Evolutionary conservation across 2,329 filamentous ascomycete species (phyloP).

Genomic region (Aspergillus persii): DNA sequence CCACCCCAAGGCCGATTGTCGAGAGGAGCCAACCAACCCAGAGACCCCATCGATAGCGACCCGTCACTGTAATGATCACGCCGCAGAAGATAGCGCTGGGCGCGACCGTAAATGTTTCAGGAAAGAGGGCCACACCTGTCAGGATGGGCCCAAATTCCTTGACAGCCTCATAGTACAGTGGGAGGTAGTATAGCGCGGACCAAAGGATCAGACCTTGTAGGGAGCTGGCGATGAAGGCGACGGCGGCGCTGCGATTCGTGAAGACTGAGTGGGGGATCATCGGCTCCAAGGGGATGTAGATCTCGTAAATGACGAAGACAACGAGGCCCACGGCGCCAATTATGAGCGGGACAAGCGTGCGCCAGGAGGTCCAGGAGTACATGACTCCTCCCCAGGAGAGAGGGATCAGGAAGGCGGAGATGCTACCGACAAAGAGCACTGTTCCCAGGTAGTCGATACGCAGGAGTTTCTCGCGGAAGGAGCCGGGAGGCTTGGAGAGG

Average conservation of each 20-base stretch:
- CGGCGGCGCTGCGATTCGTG: conserved; percentile 37
- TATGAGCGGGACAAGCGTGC: conserved; percentile 60
- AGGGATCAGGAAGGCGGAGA: conserved; percentile 60
- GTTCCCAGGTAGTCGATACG: conserved; percentile 59
- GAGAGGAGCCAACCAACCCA: conserved; percentile 59
- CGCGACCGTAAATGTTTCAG: conserved; percentile 60
- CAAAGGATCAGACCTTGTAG: conserved; percentile 39
- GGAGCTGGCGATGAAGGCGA: conserved; percentile 36
- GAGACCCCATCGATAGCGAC: conserved; percentile 59
- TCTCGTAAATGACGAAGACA: conserved; percentile 19
- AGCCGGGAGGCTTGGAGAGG: conserved; percentile 5
- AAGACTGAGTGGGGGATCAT: conserved; percentile 47
- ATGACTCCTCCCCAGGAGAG: conserved; percentile 65
- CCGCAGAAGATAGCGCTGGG: conserved; percentile 55
- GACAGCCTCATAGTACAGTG: conserved; percentile 44
- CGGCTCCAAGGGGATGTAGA: conserved; percentile 1
- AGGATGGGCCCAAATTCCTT: conserved; percentile 53
- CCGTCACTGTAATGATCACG: conserved; percentile 50
- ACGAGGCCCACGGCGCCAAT: conserved; percentile 52
- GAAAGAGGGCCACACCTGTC: conserved; percentile 58
- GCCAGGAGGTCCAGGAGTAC: conserved; percentile 63
- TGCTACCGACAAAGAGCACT: conserved; percentile 59
- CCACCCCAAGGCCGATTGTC: conserved; percentile 56
- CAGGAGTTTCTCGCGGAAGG: conserved; percentile 1
- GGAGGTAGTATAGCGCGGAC: conserved; percentile 56